These are phyloP conservation scores for Tulasnella calospora DNA, from an alignment of 768 basidiomycete genomes.

Conservation along the genomic window DNA sequence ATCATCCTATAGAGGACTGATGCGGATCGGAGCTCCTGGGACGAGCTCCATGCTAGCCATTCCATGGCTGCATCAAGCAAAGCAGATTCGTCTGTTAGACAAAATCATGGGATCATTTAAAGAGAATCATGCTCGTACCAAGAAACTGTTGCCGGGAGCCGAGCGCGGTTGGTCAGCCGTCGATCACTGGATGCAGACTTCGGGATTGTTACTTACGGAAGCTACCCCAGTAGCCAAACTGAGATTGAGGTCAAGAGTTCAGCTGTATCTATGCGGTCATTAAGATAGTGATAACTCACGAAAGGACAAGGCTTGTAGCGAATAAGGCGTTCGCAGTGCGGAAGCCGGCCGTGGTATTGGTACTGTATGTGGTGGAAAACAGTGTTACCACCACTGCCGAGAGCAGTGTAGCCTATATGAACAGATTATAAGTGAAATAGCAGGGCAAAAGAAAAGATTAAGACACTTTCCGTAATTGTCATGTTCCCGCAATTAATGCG, in stretches of 20 bases:
- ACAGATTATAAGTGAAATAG: neutral
- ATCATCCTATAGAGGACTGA: neutral
- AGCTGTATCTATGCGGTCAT: neutral
- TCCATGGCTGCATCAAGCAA: neutral
- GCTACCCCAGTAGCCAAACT: neutral
- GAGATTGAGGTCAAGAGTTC: neutral
- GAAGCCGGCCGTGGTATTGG: neutral
- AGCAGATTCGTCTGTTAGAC: neutral
- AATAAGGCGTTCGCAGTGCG: neutral
- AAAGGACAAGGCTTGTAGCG: neutral
- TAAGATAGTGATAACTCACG: neutral
- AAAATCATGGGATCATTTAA: neutral
- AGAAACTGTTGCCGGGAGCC: neutral
- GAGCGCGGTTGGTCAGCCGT: neutral
- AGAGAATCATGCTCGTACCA: neutral
- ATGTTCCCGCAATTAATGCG: neutral
- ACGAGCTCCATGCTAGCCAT: neutral
- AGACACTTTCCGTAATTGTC: neutral
- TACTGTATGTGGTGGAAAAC: neutral
- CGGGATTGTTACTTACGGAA: neutral
- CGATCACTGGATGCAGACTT: neutral
- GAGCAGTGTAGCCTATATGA: neutral
- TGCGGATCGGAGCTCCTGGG: neutral
- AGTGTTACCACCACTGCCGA: neutral
- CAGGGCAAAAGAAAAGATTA: neutral